Evolutionary conservation across 2,329 filamentous ascomycete genomes (phyloP).

Genomic region (Colletotrichum somersetense): DNA sequence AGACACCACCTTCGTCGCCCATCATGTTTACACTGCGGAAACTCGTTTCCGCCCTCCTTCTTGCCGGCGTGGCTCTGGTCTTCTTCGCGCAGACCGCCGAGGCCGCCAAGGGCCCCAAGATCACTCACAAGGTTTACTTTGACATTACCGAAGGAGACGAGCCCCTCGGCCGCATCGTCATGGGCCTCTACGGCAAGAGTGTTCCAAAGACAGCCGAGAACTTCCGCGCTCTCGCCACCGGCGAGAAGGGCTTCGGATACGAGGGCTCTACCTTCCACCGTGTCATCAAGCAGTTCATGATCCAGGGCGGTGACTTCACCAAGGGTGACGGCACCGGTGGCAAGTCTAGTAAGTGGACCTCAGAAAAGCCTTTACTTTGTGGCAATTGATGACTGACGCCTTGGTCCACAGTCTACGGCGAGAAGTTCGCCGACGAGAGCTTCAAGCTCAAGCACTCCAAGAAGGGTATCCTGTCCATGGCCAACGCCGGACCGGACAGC

Average conservation of each 20-base stretch:
- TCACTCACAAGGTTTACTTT: slow-evolving; percentile 95
- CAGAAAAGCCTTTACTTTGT: not conserved
- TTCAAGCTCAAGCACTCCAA: slow-evolving; percentile 95
- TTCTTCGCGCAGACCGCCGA: slow-evolving; percentile 81
- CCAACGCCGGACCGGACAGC: slow-evolving; percentile 86
- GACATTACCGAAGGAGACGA: slow-evolving; percentile 84
- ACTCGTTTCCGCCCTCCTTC: slow-evolving; percentile 78
- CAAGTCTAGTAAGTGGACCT: slow-evolving; percentile 76
- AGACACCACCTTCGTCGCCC: slow-evolving; percentile 41
- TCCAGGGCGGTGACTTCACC: slow-evolving; percentile 91
- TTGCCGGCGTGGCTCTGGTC: slow-evolving; percentile 80
- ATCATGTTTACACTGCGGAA: slow-evolving; percentile 82
- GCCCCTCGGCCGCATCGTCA: slow-evolving; percentile 78
- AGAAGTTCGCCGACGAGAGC: slow-evolving; percentile 90
- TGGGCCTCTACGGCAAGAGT: slow-evolving; percentile 90
- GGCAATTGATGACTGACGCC: not conserved
- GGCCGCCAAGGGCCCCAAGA: slow-evolving; percentile 89
- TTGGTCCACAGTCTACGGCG: slow-evolving; percentile 75
- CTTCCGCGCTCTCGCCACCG: slow-evolving; percentile 84
- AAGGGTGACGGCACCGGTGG: slow-evolving; percentile 85
- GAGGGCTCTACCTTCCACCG: slow-evolving; percentile 88
- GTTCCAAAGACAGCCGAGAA: slow-evolving; percentile 81
- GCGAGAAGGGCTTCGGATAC: slow-evolving; percentile 89
- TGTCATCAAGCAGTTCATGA: slow-evolving; percentile 93
- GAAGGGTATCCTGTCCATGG: slow-evolving; percentile 87